Evolutionary conservation across 2,329 filamentous ascomycete species (phyloP).

Genomic region (Pseudogymnoascus sp.): DNA sequence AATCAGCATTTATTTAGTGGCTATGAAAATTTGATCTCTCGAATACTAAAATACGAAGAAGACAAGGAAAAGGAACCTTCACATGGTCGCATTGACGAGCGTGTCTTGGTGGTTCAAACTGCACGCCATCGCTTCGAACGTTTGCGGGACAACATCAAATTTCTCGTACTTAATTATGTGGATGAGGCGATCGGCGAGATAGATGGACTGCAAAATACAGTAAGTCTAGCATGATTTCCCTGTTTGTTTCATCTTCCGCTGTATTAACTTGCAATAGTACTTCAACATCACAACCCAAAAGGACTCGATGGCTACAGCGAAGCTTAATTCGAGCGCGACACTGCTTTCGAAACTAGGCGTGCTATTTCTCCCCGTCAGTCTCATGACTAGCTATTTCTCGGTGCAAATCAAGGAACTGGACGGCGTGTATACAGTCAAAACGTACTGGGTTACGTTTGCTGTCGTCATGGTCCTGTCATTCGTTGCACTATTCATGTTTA

Average conservation of each 20-base stretch:
- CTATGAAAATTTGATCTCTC: constrained; percentile 53
- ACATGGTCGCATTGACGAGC: constrained; percentile 32
- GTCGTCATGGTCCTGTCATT: constrained; percentile 55
- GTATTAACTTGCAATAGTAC: constrained; percentile 43
- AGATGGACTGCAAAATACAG: constrained; percentile 60
- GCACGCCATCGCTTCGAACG: constrained; percentile 52
- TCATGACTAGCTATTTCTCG: constrained; percentile 70
- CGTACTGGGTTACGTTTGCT: constrained; percentile 63
- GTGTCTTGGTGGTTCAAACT: constrained; percentile 34
- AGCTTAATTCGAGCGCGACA: constrained; percentile 64
- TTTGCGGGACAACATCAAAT: constrained; percentile 49
- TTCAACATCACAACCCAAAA: constrained; percentile 73
- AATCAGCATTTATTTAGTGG: constrained; percentile 53
- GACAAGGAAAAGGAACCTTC: neutral
- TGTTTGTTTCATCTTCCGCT: neutral
- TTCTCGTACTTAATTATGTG: constrained; percentile 56
- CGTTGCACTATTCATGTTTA: constrained; percentile 48
- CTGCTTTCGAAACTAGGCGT: constrained; percentile 69
- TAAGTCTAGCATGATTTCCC: constrained; percentile 25
- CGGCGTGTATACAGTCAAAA: constrained; percentile 48
- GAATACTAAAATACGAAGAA: constrained; percentile 39
- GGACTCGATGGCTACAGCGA: constrained; percentile 64
- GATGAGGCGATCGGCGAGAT: constrained; percentile 62
- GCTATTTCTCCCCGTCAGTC: constrained; percentile 65
- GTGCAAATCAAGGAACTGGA: constrained; percentile 54